Evolutionary conservation across 1,284 basidiomycete genomes (phyloP).

Genomic region (Cutaneotrichosporon sp.): DNA sequence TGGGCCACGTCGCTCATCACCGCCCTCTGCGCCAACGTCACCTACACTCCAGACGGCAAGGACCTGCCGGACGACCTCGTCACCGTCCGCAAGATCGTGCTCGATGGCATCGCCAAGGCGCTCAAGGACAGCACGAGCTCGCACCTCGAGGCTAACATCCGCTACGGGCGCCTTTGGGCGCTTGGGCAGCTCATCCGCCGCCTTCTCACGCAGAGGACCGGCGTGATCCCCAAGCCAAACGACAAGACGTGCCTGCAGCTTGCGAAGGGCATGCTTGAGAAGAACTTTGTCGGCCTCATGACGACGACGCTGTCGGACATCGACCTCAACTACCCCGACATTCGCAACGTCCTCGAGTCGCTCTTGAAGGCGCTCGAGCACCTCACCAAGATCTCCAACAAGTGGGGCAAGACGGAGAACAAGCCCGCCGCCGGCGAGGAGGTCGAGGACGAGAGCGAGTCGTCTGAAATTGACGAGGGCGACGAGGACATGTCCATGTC

Average conservation of each 20-base stretch:
- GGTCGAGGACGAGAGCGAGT: slow-evolving; percentile 25
- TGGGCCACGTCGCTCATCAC: slow-evolving; percentile 93
- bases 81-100: slow-evolving; percentile 82
- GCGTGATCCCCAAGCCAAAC: slow-evolving; percentile 56
- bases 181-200: slow-evolving; percentile 86
- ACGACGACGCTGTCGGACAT: slow-evolving; percentile 89
- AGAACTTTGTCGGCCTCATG: slow-evolving; percentile 88
- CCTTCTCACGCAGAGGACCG: slow-evolving; percentile 73
- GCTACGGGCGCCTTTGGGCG: slow-evolving; percentile 87
- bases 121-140: slow-evolving; percentile 72
- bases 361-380: slow-evolving; percentile 88
- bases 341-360: slow-evolving; percentile 78
- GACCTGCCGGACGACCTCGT: slow-evolving; percentile 75
- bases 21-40: slow-evolving; percentile 83
- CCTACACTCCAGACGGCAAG: slow-evolving; percentile 63
- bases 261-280: slow-evolving; percentile 98
- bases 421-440: slow-evolving; percentile 49
- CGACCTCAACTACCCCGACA: slow-evolving; percentile 93
- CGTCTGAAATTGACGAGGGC: slow-evolving; percentile 47
- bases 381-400: slow-evolving; percentile 92
- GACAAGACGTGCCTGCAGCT: slow-evolving; percentile 59
- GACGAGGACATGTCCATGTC: slow-evolving; percentile 63
- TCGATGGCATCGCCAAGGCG: slow-evolving; percentile 83
- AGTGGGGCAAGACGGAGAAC: slow-evolving; percentile 85
- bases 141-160: slow-evolving; percentile 68